Base-by-base conservation (phyloP, 768 basidiomycete genomes). In the Suillus lakei region DNA sequence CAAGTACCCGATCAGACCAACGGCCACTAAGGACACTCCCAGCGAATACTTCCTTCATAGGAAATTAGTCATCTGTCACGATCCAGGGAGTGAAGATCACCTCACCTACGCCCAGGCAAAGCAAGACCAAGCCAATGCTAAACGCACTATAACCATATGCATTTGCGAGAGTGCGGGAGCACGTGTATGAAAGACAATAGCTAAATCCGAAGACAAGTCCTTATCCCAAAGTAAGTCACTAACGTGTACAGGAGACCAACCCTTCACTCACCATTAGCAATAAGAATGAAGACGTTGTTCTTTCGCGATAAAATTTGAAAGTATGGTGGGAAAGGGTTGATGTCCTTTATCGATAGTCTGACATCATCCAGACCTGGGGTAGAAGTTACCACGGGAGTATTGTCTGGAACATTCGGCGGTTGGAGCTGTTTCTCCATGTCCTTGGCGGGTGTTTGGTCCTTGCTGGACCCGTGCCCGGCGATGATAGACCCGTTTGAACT, bases 151-250 rank as follows among this genome's bases (percentile, higher is more conserved):
- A 95, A 34, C 82, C 72, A 70, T 96, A 96, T 4, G 81, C 75
- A 34, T 77, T 73, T 7, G 80, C 83, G 12, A 96, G 82, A 1
- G 91, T 93, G 64, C 91, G 83, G 6, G 92, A 83, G 15, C 87
- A 87, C 0, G 92, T 92, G 73, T 94, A 96, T 1, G 86, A 79
- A 46, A 96, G 82, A 48, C 86, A 81, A 74, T 90, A 95, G 46
- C 81, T 85, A 60, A 88, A 89, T 0, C 88, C 90, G 71, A 91
- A 96, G 13, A 90, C 77, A 23, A 92, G 72, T 13, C 91, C 93
- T 90, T 26, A 50, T 50, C 26, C 15, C 23, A 2, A 48, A 67
- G 13, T 32, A 36, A n/a, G 18, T 77, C 16, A 75, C 3, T 53
- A 18, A 53, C 18, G 30, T 32, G 12, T 39, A 50, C 53, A 32